Conservation (phyloP, 1,139 yeast species). For the Yamadazyma siamensis region DNA sequence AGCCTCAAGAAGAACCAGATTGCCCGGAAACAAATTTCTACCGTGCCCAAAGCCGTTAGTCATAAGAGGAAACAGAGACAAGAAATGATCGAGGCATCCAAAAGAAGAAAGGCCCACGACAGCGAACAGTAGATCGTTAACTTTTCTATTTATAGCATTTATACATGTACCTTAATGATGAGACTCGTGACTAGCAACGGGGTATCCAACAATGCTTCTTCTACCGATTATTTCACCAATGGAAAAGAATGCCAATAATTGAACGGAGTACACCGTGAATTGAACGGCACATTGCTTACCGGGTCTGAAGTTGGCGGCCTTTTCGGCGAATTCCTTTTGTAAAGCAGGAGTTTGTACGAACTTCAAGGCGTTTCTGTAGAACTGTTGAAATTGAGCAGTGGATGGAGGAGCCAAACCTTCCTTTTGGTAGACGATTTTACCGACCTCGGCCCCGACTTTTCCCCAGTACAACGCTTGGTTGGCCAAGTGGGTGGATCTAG, state of each 20-base stretch:
- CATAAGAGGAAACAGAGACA: slow-evolving; percentile 59
- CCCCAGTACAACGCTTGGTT: slow-evolving; percentile 76
- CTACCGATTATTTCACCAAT: slow-evolving; percentile 97
- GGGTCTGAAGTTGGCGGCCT: slow-evolving; percentile 46
- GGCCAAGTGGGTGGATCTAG: slow-evolving; percentile 38
- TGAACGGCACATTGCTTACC: slow-evolving; percentile 57
- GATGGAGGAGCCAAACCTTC: slow-evolving; percentile 95
- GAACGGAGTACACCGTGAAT: slow-evolving; percentile 76
- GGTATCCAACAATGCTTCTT: slow-evolving; percentile 87
- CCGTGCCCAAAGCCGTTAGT: slow-evolving; percentile 73
- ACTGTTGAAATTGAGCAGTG: slow-evolving; percentile 70
- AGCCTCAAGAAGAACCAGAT: slow-evolving; percentile 57
- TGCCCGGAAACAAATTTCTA: slow-evolving; percentile 73
- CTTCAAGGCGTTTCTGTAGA: slow-evolving; percentile 52
- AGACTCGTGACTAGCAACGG: slow-evolving; percentile 27
- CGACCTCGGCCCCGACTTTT: slow-evolving; percentile 84
- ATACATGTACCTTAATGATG: too few relatives aligned
- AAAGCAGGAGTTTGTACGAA: slow-evolving; percentile 35
- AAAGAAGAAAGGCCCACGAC: slow-evolving; percentile 47
- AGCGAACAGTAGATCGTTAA: too few relatives aligned
- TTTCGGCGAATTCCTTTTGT: slow-evolving; percentile 48
- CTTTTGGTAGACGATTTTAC: slow-evolving; percentile 84
- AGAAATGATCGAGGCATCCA: slow-evolving; percentile 80
- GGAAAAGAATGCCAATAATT: slow-evolving; percentile 86
- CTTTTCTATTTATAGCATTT: too few relatives aligned